Conservation (phyloP, 1,284 basidiomycete genomes). For the Tilletia walkeri region DNA sequence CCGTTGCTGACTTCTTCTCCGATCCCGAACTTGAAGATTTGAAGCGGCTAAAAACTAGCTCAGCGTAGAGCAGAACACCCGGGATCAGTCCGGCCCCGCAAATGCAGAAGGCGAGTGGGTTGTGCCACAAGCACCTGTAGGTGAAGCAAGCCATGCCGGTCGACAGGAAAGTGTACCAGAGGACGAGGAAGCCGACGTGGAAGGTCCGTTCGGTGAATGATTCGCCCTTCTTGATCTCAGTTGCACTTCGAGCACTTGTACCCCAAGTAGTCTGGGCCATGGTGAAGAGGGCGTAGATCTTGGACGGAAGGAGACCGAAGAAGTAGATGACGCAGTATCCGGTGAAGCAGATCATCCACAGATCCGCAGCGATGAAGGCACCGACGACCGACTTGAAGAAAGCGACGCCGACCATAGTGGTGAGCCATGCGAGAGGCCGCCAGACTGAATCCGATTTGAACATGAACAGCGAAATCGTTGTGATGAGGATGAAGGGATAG, state of each 20-base stretch:
- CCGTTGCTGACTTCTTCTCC: background rate
- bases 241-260: slow-evolving; percentile 19
- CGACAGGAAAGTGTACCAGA: slow-evolving; percentile 15
- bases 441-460: background rate
- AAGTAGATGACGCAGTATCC: slow-evolving; percentile 18
- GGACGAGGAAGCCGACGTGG: slow-evolving; percentile 17
- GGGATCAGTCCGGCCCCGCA: background rate
- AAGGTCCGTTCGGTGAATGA: background rate
- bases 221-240: slow-evolving; percentile 12
- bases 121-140: background rate
- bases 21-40: background rate
- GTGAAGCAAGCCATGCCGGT: slow-evolving; percentile 18
- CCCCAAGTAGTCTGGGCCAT: slow-evolving; percentile 22
- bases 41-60: background rate
- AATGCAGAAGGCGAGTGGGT: slow-evolving; percentile 8
- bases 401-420: slow-evolving; percentile 21
- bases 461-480: slow-evolving; percentile 19
- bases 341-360: slow-evolving; percentile 18
- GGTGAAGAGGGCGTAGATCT: slow-evolving; percentile 19
- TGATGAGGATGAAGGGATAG: slow-evolving; percentile 22
- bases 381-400: slow-evolving; percentile 19
- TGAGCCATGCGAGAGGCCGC: slow-evolving; percentile 17
- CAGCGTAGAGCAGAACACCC: background rate
- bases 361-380: slow-evolving; percentile 16
- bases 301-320: slow-evolving; percentile 21